phyloP scores from a whole-genome alignment of 192 early-diverging fungal genomes.

The Coemansia sp. region DNA sequence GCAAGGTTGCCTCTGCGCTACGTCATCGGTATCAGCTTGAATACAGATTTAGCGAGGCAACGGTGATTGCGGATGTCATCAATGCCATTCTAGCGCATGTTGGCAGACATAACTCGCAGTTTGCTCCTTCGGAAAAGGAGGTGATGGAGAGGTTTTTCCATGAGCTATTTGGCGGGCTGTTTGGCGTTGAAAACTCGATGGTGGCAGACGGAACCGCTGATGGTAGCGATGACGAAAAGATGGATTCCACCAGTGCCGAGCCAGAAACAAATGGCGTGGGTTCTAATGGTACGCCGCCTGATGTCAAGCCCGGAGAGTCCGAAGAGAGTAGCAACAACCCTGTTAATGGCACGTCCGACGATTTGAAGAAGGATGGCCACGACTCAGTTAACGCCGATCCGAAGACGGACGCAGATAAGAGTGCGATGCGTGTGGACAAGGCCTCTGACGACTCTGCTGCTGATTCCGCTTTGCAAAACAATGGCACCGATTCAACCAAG shows the following conservation, averaged over 20 bases:
- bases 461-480: slow-evolving; percentile 2
- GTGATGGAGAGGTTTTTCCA: slow-evolving; percentile 75
- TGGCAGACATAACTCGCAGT: slow-evolving; percentile 58
- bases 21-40: slow-evolving; percentile 76
- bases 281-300: slow-evolving; percentile 14
- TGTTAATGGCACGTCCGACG: background rate
- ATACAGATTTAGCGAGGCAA: slow-evolving; percentile 70
- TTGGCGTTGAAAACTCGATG: slow-evolving; percentile 37
- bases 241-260: background rate
- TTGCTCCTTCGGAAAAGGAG: slow-evolving; percentile 66
- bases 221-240: slow-evolving; percentile 8
- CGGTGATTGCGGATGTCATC: slow-evolving; percentile 77
- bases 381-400: slow-evolving; percentile 13
- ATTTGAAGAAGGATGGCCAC: background rate
- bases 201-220: slow-evolving; percentile 6
- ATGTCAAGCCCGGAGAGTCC: background rate
- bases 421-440: slow-evolving; percentile 4
- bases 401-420: slow-evolving; percentile 10
- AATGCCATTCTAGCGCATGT: slow-evolving; percentile 74
- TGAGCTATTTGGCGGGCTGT: slow-evolving; percentile 63
- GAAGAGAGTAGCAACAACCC: background rate
- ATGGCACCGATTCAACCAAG: slow-evolving; percentile 9
- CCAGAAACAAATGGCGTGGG: slow-evolving; percentile 16
- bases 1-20: slow-evolving; percentile 47
- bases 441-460: background rate